Evolutionary conservation across 2,329 filamentous ascomycete genomes (phyloP).

Genomic region (Corinectria fuckeliana): DNA sequence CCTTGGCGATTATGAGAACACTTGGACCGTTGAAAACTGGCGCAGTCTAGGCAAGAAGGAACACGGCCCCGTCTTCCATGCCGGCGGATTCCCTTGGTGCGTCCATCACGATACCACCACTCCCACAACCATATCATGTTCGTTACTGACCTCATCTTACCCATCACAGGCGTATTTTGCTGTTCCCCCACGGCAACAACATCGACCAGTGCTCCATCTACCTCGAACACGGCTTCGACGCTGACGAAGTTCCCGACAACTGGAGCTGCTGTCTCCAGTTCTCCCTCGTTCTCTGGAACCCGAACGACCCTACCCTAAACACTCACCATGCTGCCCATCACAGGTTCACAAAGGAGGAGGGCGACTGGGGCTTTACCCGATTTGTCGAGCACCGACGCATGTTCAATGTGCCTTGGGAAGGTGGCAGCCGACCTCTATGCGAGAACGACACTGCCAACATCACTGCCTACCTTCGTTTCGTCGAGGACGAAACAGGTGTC

Average conservation of each 20-base stretch:
- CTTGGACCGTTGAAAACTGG: slow-evolving; percentile 91
- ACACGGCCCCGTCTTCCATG: slow-evolving; percentile 87
- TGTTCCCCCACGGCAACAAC: slow-evolving; percentile 95
- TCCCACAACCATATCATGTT: slow-evolving; percentile 3
- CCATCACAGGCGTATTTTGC: slow-evolving; percentile 78
- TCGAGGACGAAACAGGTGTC: slow-evolving; percentile 87
- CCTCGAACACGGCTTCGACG: slow-evolving; percentile 89
- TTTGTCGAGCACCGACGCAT: slow-evolving; percentile 89
- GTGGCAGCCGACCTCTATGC: slow-evolving; percentile 70
- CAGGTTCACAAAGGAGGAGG: slow-evolving; percentile 94
- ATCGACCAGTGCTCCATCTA: slow-evolving; percentile 95
- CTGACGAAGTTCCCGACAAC: slow-evolving; percentile 78
- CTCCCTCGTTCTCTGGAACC: slow-evolving; percentile 91
- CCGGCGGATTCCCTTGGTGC: slow-evolving; percentile 86
- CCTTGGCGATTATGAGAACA: slow-evolving; percentile 76
- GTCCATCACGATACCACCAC: slow-evolving; percentile 37
- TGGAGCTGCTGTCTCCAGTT: slow-evolving; percentile 99
- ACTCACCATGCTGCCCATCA: slow-evolving; percentile 87
- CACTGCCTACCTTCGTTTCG: slow-evolving; percentile 80
- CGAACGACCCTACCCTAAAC: slow-evolving; percentile 86
- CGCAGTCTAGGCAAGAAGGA: slow-evolving; percentile 76
- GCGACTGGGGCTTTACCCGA: slow-evolving; percentile 98
- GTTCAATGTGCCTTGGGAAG: slow-evolving; percentile 80
- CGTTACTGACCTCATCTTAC: slow-evolving; percentile 24
- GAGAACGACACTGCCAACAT: slow-evolving; percentile 81